Evolutionary conservation across 2,329 filamentous ascomycete species (phyloP), one percentile per base, ranked within the genome.

Genomic region (Apiospora malaysiana): DNA sequence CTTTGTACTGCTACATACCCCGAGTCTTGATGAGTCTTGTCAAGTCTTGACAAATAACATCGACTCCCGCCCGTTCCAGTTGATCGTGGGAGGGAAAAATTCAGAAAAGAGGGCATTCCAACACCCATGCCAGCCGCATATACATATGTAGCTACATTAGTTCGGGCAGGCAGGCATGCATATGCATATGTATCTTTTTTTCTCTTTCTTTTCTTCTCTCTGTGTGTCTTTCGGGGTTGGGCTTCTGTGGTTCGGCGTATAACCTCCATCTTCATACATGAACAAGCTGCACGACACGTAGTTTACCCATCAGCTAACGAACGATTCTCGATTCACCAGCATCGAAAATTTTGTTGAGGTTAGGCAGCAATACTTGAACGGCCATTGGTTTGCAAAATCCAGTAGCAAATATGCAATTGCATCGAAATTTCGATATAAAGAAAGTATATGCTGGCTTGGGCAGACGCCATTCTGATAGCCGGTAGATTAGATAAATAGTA

Each of bases 211-310:
- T 14, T 45, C 42, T 45, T 45, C 16, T 45, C 42, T 18, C 16
- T 16, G 12, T 16, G 18, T 45, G 12, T 45, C 42, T 18, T 45
- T 45, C 42, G 18, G 18, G n/a, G 32, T 63, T 63, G 56, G 56
- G 56, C 32, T 40, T 40, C 56, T 63, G 32, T 63, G 56, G 56
- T 40, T 40, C 56, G 18, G 56, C 40, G 23, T 40, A 63, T 63
- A 40, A 37, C 27, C 16, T 63, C 51, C 51, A 59, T 59, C 51
- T 59, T 59, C 51, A 18, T 59, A 59, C 51, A 59, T 59, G 51
- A 59, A 59, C 51, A 59, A 59, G 51, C 51, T 59, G 51, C 51
- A 59, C 51, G 51, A 59, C 51, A 59, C 51, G 51, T 59, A 59
- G 16, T 59, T 59, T 59, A 59, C 18, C 51, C 51, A 59, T 59